A percentile compares a stretch with the other conserved stretches of the same genome.
phyloP scores from a whole-genome alignment of 345 rosid species.

The Rhizophora mangle region DNA sequence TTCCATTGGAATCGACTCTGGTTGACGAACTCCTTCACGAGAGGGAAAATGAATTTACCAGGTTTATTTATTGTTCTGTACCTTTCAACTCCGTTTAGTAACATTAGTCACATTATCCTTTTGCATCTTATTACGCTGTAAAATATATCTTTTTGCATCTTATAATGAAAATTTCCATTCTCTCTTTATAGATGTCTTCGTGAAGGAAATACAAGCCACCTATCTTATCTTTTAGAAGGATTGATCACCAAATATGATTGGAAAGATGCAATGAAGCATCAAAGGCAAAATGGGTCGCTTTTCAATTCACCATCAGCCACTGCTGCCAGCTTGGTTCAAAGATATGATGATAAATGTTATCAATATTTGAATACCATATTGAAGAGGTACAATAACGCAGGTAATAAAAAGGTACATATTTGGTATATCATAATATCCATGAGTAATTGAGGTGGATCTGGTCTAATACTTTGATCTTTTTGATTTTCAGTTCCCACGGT shows the following conservation, averaged over 20 bases:
- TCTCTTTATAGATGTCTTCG: background rate
- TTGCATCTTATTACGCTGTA: too few species aligned
- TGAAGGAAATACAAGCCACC: background rate
- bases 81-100: too few species aligned
- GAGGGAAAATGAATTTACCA: background rate
- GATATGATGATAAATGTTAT: constrained; percentile 5
- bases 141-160: background rate
- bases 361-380: constrained; percentile 6
- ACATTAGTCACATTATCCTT: background rate
- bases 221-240: constrained; percentile 14
- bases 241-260: background rate
- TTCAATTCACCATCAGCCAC: constrained; percentile 21
- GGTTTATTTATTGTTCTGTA: background rate
- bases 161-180: background rate
- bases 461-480: background rate
- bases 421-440: background rate
- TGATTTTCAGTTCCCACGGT: constrained; percentile 12
- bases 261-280: constrained; percentile 14
- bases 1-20: background rate
- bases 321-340: constrained; percentile 14
- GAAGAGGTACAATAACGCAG: background rate
- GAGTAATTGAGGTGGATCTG: background rate
- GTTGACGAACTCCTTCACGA: background rate
- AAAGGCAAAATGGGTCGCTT: constrained; percentile 12
- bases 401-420: background rate